A percentile compares a stretch with the other conserved stretches of the same genome.
Conservation (phyloP, 2,329 filamentous ascomycete species). For the Aspergillus japonicus region DNA sequence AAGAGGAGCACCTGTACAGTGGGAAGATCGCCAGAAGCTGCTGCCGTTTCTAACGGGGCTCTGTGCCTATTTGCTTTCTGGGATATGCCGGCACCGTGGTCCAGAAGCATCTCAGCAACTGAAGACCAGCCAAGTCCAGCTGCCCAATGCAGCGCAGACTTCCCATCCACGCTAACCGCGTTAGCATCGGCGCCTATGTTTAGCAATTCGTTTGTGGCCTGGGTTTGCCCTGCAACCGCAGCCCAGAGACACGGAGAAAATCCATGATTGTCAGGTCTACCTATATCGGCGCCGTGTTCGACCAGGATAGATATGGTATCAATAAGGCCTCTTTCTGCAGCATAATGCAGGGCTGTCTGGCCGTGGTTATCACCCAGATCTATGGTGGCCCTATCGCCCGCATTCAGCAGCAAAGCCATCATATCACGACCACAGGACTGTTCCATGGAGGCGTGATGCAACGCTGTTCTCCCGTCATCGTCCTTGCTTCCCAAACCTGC, state of each 20-base stretch:
- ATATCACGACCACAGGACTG: background rate
- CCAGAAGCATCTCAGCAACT: constrained; percentile 16
- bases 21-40: constrained; percentile 19
- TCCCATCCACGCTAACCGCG: constrained; percentile 21
- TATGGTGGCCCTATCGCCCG: background rate
- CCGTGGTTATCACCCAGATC: constrained; percentile 18
- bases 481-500: background rate
- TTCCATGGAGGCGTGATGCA: constrained; percentile 6
- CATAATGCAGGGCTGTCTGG: constrained; percentile 27
- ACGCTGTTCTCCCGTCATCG: background rate
- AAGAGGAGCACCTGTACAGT: constrained; percentile 20
- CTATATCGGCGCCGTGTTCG: constrained; percentile 17
- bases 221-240: constrained; percentile 22
- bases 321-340: constrained; percentile 21
- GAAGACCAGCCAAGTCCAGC: constrained; percentile 17
- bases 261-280: constrained; percentile 21
- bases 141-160: constrained; percentile 24
- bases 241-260: constrained; percentile 26
- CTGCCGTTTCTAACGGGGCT: constrained; percentile 20
- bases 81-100: constrained; percentile 10
- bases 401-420: constrained; percentile 4
- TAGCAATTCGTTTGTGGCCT: constrained; percentile 10
- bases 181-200: constrained; percentile 16
- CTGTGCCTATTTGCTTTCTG: constrained; percentile 7
- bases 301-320: constrained; percentile 19